Conservation (phyloP, 2,329 filamentous ascomycete genomes). For the Sclerotinia sclerotiorum region DNA sequence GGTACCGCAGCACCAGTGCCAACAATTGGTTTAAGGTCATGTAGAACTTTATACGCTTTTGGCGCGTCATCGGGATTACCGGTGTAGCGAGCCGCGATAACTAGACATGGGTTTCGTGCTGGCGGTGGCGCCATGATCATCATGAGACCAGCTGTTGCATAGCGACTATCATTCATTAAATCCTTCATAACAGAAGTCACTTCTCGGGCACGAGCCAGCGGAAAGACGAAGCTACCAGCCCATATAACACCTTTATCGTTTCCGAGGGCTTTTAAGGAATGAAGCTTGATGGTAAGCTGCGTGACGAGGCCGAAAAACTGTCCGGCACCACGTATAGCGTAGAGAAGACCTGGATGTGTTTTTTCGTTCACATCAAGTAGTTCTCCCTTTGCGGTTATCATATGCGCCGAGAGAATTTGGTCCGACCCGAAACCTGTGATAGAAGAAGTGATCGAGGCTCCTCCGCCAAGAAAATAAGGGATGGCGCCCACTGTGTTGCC, state of each 20-base stretch:
- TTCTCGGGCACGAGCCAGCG: constrained; percentile 34
- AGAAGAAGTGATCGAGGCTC: constrained; percentile 18
- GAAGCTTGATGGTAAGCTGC: constrained; percentile 34
- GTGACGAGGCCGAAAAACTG: constrained; percentile 41
- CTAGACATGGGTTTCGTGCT: constrained; percentile 15
- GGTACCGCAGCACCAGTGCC: constrained; percentile 3
- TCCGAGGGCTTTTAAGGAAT: constrained; percentile 28
- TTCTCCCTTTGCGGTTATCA: constrained; percentile 36
- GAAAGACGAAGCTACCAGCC: constrained; percentile 39
- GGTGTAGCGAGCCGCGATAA: constrained; percentile 19
- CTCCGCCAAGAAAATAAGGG: constrained; percentile 30
- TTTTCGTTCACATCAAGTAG: constrained; percentile 32
- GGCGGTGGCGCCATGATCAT: constrained; percentile 23
- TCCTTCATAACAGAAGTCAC: constrained; percentile 34
- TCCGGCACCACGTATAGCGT: constrained; percentile 38
- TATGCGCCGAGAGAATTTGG: constrained; percentile 35
- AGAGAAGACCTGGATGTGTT: constrained; percentile 31
- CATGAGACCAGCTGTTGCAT: constrained; percentile 21
- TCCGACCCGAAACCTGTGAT: constrained; percentile 34
- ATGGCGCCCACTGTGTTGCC: constrained; percentile 40
- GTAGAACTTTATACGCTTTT: neutral
- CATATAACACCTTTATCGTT: constrained; percentile 31
- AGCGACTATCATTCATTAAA: constrained; percentile 17
- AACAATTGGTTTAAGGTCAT: constrained; percentile 12
- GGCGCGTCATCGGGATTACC: constrained; percentile 17